These are phyloP conservation scores for Zygnema circumcarinatum DNA, from an alignment of 139 green algal genomes.

Conservation along the genomic window DNA sequence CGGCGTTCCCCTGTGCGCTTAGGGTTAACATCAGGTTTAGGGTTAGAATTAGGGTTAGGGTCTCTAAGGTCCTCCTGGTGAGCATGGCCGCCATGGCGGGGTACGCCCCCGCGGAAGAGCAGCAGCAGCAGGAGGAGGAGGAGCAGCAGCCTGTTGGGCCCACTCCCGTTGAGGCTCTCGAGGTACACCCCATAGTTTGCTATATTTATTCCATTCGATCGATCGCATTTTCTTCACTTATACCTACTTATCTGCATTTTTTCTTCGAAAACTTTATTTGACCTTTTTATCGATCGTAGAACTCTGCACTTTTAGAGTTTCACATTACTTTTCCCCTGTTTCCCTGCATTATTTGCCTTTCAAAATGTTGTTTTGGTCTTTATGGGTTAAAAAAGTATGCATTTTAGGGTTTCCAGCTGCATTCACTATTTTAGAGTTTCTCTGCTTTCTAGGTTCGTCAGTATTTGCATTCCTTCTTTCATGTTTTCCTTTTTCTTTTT, in stretches of 20 bases:
- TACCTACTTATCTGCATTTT: background rate
- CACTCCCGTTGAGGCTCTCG: background rate
- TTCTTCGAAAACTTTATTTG: background rate
- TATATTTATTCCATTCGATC: background rate
- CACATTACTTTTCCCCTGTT: background rate
- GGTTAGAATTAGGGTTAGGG: too few species aligned
- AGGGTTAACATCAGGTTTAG: too few species aligned
- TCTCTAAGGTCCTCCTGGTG: too few species aligned
- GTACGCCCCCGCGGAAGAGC: background rate
- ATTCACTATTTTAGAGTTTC: too few species aligned
- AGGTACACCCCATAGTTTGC: background rate
- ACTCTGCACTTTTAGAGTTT: background rate
- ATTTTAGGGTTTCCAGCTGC: background rate
- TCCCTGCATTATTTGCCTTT: background rate
- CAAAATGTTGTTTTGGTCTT: background rate
- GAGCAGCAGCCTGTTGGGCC: background rate
- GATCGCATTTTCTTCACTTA: background rate
- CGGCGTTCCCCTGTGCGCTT: too few species aligned
- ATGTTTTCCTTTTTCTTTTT: too few species aligned
- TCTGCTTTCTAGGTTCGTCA: too few species aligned
- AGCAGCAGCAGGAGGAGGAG: background rate
- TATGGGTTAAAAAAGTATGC: background rate
- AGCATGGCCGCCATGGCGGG: background rate
- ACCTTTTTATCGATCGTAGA: background rate
- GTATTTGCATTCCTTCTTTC: constrained; percentile 32